phyloP scores from a whole-genome alignment of 306 rosid species.

The Trifolium repens region DNA sequence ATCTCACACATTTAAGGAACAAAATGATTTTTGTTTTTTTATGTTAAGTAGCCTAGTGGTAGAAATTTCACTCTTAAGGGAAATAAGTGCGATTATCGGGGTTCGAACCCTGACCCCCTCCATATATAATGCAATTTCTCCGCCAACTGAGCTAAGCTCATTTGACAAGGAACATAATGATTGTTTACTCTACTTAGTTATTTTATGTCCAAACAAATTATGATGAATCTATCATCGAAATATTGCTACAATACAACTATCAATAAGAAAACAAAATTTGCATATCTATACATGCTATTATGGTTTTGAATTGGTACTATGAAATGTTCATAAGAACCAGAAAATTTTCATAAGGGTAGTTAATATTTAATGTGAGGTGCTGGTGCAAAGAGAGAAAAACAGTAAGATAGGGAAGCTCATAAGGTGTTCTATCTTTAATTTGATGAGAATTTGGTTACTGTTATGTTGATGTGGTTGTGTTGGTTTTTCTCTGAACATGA shows the following conservation, averaged over 20 bases:
- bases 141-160: too few species aligned
- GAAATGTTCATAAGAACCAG: neutral
- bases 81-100: too few species aligned
- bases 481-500: conserved; percentile 11
- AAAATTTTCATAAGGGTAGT: neutral
- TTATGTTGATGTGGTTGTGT: conserved; percentile 9
- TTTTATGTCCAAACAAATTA: neutral
- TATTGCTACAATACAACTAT: neutral
- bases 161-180: too few species aligned
- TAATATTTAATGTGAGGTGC: neutral
- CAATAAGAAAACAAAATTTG: neutral
- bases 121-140: too few species aligned
- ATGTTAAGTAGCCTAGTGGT: too few species aligned
- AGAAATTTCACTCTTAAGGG: too few species aligned
- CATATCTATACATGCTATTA: neutral
- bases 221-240: neutral
- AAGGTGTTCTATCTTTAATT: neutral
- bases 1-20: too few species aligned
- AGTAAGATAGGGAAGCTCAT: neutral
- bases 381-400: neutral
- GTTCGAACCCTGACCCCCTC: too few species aligned
- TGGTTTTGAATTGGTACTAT: neutral
- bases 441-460: neutral
- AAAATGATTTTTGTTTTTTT: too few species aligned
- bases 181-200: neutral